A percentile compares a stretch with the other conserved stretches of the same genome.
Conservation (phyloP, 2,329 filamentous ascomycete species). For the Nigrograna mackinnonii region DNA sequence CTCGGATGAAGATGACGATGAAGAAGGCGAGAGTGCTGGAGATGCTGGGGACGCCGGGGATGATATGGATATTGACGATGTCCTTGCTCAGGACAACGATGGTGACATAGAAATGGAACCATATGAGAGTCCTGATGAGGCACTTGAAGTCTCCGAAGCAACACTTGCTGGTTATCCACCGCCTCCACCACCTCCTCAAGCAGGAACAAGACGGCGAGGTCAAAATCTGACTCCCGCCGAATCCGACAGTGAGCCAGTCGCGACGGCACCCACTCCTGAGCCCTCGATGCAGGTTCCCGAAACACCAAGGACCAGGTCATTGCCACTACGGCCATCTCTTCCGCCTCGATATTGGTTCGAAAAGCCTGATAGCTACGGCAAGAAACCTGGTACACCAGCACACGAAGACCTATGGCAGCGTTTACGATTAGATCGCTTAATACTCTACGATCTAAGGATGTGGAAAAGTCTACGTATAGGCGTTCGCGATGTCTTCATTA, state of each 20-base stretch:
- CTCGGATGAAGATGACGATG: conserved; percentile 48
- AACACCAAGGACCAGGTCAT: conserved; percentile 63
- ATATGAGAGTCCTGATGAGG: conserved; percentile 59
- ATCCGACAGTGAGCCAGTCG: conserved; percentile 70
- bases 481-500: conserved; percentile 91
- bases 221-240: conserved; percentile 71
- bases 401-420: conserved; percentile 89
- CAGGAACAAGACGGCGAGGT: conserved; percentile 54
- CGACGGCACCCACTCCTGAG: conserved; percentile 63
- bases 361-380: conserved; percentile 71
- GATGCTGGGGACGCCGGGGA: conserved; percentile 30
- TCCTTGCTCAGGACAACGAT: conserved; percentile 51
- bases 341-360: conserved; percentile 86
- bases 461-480: conserved; percentile 96
- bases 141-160: conserved; percentile 75
- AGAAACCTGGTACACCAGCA: conserved; percentile 64
- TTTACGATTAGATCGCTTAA: conserved; percentile 89
- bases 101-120: conserved; percentile 55
- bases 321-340: conserved; percentile 52
- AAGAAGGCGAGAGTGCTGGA: conserved; percentile 46
- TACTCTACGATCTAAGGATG: conserved; percentile 90
- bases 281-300: conserved; percentile 76
- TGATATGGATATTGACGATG: conserved; percentile 53
- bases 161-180: conserved; percentile 76
- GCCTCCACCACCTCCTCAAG: conserved; percentile 61